Evolutionary conservation across 495 filamentous ascomycete species (phyloP), one percentile per base, ranked within the genome.

Genomic region (Usnea hakonensis): DNA sequence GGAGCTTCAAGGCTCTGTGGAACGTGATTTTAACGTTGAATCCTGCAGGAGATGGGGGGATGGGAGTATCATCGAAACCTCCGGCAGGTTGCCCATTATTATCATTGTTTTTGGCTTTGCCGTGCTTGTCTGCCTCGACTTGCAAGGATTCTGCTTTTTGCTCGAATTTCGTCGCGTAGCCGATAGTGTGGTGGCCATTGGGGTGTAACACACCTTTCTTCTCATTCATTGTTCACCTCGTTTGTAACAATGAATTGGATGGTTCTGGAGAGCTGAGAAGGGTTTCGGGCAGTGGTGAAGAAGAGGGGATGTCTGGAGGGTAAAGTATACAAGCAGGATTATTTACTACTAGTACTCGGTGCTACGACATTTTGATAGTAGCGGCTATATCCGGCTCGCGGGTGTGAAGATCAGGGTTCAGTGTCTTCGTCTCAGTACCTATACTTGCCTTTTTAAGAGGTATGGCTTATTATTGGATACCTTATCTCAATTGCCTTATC

Each of bases 11-110:
- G 2, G 90, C 92, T 28, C 84, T 81, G 71, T 92, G 87, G 71
- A 97, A 91, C 54, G 85, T 91, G 70, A 97, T 85, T 66, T 87
- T 87, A 65, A 97, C 69, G 2, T 89, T 95, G 73, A 89, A 95
- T 17, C 91, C 91, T 19, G 83, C 82, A 21, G 85, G 84, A 3
- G 84, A 85, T 61, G 78, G 72, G 2, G 91, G 89, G 14, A 95
- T 76, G 6, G 89, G 88, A 2, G 90, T 95, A 21, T 74, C 69
- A 73, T 95, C 90, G 68, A 81, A 92, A 19, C 91, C 91, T 21
- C 91, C 91, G 5, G 86, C 80, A 2, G 90, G 90, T 19, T 83
- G 76, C 28, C 43, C 69, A 50, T 77, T 64, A 2, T 68, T 50
- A 11, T 71, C 58, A 21, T 71, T 67, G 52, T 55, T 58, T 19